Base-by-base conservation (phyloP, 2,329 filamentous ascomycete genomes). In the Aspergillus aculeatus region DNA sequence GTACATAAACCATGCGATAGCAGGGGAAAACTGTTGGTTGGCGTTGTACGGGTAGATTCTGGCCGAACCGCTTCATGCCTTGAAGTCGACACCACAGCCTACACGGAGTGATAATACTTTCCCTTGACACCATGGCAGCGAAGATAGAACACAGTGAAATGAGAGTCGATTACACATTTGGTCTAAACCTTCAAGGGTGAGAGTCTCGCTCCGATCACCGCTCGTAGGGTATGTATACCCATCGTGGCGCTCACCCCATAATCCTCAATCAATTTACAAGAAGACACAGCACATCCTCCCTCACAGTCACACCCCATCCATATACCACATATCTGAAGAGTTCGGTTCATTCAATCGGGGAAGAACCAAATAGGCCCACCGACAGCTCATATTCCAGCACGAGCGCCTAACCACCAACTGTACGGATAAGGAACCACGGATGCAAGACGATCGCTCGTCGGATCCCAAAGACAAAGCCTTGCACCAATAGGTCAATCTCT, bases 351-450 rank as follows among this genome's bases (percentile, higher is more conserved):
- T 6, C 53, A 55, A 35, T n/a, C 47, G 19, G 53, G 5, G 47
- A 35, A n/a, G 32, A 55, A 26, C n/a, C 31, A 16, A 35, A 35
- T 35, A 16, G 5, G 2, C 41, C 11, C 16, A 19, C 31, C 19
- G 12, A 50, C 16, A 29, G 48, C 48, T 50, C 50, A 52, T 52
- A 41, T 9, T 55, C 44, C 53, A 55, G 41, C 41, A 41, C 38
- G 24, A 55, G 53, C 53, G 48, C 48, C 48, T 29, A 55, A 48
- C 53, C 53, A 47, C 53, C 53, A 55, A 55, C 12, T 38, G 38
- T 38, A 11, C 26, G n/a, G 53, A 47, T 47, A n/a, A 9, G 38
- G 51, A 55, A 55, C 53, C 53, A 55, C 41, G 53, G 53, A 29
- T 31, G 29, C 21, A 16, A 55, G 23, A 47, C n/a, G 24, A 19